Conservation (phyloP, 2,329 filamentous ascomycete species). For the Arthrobotrys conoides region DNA sequence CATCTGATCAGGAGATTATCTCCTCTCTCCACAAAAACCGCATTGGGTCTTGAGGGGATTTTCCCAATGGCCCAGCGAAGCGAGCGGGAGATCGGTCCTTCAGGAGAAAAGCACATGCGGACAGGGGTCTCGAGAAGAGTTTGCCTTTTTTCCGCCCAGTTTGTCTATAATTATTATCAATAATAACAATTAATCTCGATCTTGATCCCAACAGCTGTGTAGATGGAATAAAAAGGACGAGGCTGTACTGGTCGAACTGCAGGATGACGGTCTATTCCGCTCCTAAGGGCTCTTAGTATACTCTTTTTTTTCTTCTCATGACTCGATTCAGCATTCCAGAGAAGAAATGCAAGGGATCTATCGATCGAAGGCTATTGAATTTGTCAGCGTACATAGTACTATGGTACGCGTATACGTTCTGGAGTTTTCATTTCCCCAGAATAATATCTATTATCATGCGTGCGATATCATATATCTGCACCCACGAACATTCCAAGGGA, state of each 20-base stretch:
- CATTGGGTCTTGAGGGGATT: constrained; percentile 31
- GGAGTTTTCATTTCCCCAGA: too few relatives aligned
- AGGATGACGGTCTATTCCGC: constrained; percentile 9
- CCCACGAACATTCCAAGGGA: constrained; percentile 19
- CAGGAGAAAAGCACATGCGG: constrained; percentile 2
- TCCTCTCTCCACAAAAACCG: constrained; percentile 8
- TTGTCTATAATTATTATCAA: constrained; percentile 1
- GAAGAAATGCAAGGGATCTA: constrained; percentile 35
- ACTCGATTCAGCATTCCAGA: constrained; percentile 41
- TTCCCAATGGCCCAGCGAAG: background rate
- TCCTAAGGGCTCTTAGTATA: constrained; percentile 8
- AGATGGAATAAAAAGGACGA: too few relatives aligned
- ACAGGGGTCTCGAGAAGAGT: constrained; percentile 2
- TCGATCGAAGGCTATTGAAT: constrained; percentile 21
- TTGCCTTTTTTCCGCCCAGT: constrained; percentile 2
- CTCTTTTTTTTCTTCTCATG: background rate
- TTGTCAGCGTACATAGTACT: constrained; percentile 18
- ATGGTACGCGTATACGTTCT: too few relatives aligned
- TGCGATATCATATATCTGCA: constrained; percentile 20
- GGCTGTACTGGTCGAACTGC: background rate
- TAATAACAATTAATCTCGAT: constrained; percentile 2
- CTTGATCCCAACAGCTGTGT: constrained; percentile 12
- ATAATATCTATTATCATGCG: background rate
- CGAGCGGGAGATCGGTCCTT: constrained; percentile 56
- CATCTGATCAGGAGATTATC: constrained; percentile 15